Evolutionary conservation across 2,329 filamentous ascomycete genomes (phyloP), one percentile per base, ranked within the genome.

Genomic region (Monascus ruber): DNA sequence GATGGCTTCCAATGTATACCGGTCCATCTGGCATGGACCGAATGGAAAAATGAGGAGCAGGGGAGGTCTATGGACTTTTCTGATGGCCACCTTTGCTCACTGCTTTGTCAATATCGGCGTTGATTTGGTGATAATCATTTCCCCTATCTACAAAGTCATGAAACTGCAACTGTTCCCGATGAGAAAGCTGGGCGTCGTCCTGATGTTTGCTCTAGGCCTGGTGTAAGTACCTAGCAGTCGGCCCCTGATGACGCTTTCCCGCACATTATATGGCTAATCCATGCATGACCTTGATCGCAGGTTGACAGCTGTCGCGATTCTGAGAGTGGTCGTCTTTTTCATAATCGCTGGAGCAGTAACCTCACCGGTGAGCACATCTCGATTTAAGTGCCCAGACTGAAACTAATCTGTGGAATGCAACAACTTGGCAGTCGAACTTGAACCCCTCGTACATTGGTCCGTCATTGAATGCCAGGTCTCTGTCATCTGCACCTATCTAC

Each of bases 371-470:
- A n/a, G n/a, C n/a, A n/a, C n/a, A n/a, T n/a, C n/a, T n/a, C n/a
- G n/a, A n/a, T n/a, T n/a, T n/a, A n/a, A n/a, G n/a, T n/a, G n/a
- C n/a, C n/a, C n/a, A n/a, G n/a, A n/a, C n/a, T n/a, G n/a, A n/a
- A n/a, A n/a, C n/a, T n/a, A n/a, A n/a, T n/a, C n/a, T n/a, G n/a
- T n/a, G n/a, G n/a, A n/a, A n/a, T n/a, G n/a, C 24, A 10, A 4
- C 8, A 3, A 10, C 2, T 34, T n/a, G n/a, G n/a, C 35, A 37
- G 38, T 45, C 4, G 47, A 50, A 17, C 35, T 55, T 27, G 47
- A 51, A n/a, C 51, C 53, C 2, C 44, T 55, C 9, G 47, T 51
- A 25, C 46, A 51, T 40, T 56, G 53, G 53, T 54, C 52, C 5
- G 47, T 56, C 9, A 53, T 56, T 29, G 53, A 56, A 38, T 41